Base-by-base conservation (phyloP, 495 filamentous ascomycete genomes). In the Daldinia grandis region DNA sequence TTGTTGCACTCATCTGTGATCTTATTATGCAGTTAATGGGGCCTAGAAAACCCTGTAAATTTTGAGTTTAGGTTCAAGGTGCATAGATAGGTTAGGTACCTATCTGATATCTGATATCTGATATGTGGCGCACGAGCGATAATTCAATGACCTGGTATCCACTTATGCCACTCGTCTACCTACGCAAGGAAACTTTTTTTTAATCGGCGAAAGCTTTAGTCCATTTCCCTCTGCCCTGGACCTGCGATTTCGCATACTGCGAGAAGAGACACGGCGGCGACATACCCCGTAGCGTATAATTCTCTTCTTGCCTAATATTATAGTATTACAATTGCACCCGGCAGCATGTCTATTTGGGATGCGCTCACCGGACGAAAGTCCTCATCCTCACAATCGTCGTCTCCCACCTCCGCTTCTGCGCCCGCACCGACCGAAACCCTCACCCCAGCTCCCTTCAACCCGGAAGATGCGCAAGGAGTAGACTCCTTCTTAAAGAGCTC, bases 311-410 rank as follows among this genome's bases (percentile, higher is more conserved):
- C 28, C 24, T 10, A 25, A 37, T 44, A 31, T 4, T 50, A 49
- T 7, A 25, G 40, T 12, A 37, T 56, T 24, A n/a, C 33, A 30
- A 62, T 55, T 58, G 38, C 24, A 65, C 14, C 25, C 42, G 21
- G n/a, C 64, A 68, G 56, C 64, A 93, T 93, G 92, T 86, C 90
- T 27, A 87, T 95, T 78, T 98, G 94, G 94, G 93, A 96, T 78
- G 88, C 90, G 47, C 82, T 98, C 76, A 90, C 92, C 17, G 94
- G 94, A 71, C 89, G 90, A 79, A 96, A 93, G 83, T 87, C 89
- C 65, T 80, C 81, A 17, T 82, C 84, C 8, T 78, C 77, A 33
- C 66, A 76, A 58, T 68, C 76, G 44, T 69, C 76, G 24, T 73
- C 80, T 33, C 49, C 67, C 51, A 72, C 73, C 35, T 65, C 79